phyloP scores from a whole-genome alignment of 2,329 filamentous ascomycete genomes.

The Clarireedia homoeocarpa region DNA sequence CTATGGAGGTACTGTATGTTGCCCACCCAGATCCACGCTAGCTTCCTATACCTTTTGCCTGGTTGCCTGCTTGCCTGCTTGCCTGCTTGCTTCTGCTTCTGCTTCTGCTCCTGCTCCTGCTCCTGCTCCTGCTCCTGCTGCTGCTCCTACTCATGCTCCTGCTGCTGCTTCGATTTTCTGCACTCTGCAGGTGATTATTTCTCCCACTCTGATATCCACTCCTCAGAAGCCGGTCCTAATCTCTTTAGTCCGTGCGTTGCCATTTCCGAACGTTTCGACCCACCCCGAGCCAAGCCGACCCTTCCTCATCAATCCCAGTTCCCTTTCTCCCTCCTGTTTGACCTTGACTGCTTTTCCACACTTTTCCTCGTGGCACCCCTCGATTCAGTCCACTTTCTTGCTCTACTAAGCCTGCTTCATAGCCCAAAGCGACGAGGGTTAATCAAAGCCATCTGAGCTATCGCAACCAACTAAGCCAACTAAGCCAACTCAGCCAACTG shows the following conservation, averaged over 20 bases:
- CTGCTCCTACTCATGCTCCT: background rate
- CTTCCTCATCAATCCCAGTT: background rate
- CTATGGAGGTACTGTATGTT: too few species aligned
- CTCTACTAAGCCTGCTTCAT: too few species aligned
- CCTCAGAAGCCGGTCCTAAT: background rate
- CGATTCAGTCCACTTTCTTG: too few species aligned
- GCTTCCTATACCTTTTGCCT: too few species aligned
- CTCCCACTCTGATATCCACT: too few species aligned
- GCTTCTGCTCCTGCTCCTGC: background rate
- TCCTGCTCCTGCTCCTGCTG: background rate
- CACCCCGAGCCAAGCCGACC: background rate
- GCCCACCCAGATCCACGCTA: too few species aligned
- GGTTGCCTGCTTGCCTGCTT: too few species aligned
- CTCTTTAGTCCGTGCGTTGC: background rate
- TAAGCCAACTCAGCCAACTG: too few species aligned
- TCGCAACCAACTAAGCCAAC: too few species aligned
- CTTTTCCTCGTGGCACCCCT: constrained; percentile 12
- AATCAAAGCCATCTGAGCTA: background rate
- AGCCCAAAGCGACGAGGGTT: background rate
- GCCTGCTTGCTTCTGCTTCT: background rate
- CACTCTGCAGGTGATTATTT: constrained; percentile 4
- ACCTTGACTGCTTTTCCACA: background rate
- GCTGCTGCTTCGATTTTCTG: background rate
- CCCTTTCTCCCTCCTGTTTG: background rate
- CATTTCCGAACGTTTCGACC: constrained; percentile 1